Conservation (phyloP, 371 early-diverging fungal species). For the Circinella minor region DNA sequence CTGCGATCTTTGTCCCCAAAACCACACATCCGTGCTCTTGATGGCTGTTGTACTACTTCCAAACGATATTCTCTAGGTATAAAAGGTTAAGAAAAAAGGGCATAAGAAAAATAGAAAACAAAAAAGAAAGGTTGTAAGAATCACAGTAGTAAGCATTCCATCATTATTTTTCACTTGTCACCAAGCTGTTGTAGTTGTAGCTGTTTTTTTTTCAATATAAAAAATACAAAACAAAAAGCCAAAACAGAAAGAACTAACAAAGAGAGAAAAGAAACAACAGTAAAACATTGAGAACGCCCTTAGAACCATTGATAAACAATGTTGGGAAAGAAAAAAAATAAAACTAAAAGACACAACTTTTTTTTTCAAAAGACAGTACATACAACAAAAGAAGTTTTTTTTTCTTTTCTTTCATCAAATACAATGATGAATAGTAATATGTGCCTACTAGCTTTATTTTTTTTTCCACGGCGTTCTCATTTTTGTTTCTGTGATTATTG, state of each 20-base stretch:
- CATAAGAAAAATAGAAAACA: not conserved
- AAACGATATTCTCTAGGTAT: constrained; percentile 18
- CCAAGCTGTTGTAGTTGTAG: no score
- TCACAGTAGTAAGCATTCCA: not conserved
- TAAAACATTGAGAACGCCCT: not conserved
- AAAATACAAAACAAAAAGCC: no score
- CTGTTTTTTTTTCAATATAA: no score
- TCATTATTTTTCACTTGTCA: not conserved
- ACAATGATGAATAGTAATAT: not conserved
- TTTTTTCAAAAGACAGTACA: no score
- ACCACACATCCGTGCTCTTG: constrained; percentile 72
- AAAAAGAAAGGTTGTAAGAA: not conserved
- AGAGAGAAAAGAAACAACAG: no score
- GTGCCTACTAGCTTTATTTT: not conserved
- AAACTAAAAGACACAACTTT: not conserved
- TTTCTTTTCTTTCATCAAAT: no score
- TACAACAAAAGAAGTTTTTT: no score
- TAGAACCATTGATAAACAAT: not conserved
- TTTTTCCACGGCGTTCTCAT: not conserved
- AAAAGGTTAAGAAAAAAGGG: not conserved
- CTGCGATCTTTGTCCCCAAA: constrained; percentile 76
- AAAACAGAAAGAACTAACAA: no score
- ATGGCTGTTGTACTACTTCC: constrained; percentile 66
- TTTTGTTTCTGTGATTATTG: not conserved
- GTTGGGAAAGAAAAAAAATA: not conserved